Evolutionary conservation across 441 rosid genomes (phyloP).

Genomic region (Sinapis alba): DNA sequence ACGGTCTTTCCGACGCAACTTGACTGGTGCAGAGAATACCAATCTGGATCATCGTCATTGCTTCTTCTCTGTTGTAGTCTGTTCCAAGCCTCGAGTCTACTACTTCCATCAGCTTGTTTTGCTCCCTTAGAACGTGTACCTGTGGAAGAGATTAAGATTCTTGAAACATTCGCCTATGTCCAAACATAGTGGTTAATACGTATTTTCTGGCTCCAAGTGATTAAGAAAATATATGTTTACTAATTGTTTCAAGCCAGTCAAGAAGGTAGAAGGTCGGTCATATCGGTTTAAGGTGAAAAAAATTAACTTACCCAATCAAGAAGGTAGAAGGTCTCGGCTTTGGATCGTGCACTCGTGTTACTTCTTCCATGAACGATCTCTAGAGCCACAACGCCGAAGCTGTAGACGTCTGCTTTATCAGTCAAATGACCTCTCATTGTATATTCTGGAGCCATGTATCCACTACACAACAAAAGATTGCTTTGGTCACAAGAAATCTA

Average conservation of each 20-base stretch:
- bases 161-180: not conserved
- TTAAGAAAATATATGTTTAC: not conserved
- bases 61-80: slow-evolving; percentile 55
- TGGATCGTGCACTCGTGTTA: not conserved
- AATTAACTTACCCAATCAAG: slow-evolving; percentile 53
- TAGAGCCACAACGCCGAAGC: not conserved
- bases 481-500: not conserved
- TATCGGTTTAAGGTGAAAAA: not conserved
- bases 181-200: not conserved
- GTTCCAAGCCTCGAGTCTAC: slow-evolving; percentile 57
- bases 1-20: slow-evolving; percentile 54
- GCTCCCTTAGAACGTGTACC: slow-evolving; percentile 57
- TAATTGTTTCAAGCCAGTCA: not conserved
- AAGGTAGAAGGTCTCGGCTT: not conserved
- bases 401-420: not conserved
- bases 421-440: not conserved
- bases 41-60: slow-evolving; percentile 51
- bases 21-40: slow-evolving; percentile 59
- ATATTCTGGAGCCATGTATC: slow-evolving; percentile 41
- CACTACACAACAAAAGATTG: slow-evolving; percentile 41
- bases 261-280: no score
- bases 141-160: slow-evolving; percentile 18
- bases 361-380: not conserved
- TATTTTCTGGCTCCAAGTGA: not conserved
- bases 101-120: slow-evolving; percentile 49